Percentiles rank a stretch among this genome's conserved stretches.
phyloP scores from a whole-genome alignment of 2,329 filamentous ascomycete genomes.

The Geosmithia morbida region DNA sequence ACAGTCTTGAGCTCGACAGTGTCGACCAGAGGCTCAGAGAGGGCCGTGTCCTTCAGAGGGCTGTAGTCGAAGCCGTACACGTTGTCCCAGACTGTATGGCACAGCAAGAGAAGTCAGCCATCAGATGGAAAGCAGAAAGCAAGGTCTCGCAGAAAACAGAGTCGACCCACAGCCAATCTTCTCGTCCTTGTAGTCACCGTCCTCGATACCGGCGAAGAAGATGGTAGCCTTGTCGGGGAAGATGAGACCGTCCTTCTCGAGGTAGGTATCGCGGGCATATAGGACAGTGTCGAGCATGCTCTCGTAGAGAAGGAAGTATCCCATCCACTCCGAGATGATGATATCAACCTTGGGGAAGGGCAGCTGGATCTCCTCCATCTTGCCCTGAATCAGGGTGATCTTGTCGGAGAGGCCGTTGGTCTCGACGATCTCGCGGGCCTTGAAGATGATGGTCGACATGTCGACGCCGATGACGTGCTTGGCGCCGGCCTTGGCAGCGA shows the following conservation, averaged over 20 bases:
- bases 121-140: neutral
- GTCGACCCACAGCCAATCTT: conserved; percentile 85
- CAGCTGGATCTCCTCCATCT: conserved; percentile 97
- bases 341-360: conserved; percentile 96
- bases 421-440: conserved; percentile 88
- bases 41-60: conserved; percentile 82
- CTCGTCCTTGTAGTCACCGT: conserved; percentile 99
- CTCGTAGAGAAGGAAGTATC: conserved; percentile 97
- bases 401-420: conserved; percentile 86
- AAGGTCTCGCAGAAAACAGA: neutral
- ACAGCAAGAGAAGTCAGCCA: neutral
- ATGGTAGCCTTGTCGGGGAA: conserved; percentile 99
- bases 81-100: conserved; percentile 79
- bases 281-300: conserved; percentile 97
- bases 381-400: conserved; percentile 95
- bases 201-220: conserved; percentile 92
- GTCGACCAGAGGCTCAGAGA: conserved; percentile 92
- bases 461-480: conserved; percentile 98
- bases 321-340: conserved; percentile 99
- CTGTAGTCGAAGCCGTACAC: conserved; percentile 97
- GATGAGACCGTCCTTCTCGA: conserved; percentile 76
- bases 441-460: conserved; percentile 99
- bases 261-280: conserved; percentile 87
- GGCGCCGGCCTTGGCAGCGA: conserved; percentile 87
- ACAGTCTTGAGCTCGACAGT: conserved; percentile 96